Base-by-base conservation (phyloP, 257 asterid species). In the Solanum megistacrolobum region DNA sequence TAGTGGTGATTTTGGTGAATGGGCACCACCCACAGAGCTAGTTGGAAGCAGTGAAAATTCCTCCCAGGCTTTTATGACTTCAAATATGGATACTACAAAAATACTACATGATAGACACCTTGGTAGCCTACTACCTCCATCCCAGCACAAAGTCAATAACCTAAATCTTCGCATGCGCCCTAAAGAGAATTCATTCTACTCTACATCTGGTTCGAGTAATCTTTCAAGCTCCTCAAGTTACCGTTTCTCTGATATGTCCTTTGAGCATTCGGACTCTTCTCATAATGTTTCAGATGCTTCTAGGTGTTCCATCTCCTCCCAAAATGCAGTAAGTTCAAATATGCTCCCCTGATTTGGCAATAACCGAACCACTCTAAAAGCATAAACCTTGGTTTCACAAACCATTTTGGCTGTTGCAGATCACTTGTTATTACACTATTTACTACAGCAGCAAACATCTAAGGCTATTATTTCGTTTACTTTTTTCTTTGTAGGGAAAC, bases 201-300 rank as follows among this genome's bases (percentile, higher is more conserved):
- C 89, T 36, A 29, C 23, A 71, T 86, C 93, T 79, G 89, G 83
- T 60, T 89, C 93, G 6, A 90, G 90, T 84, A 86, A 86, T 84
- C 85, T 14, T 84, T 92, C 92, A 21, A 90, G 88, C 7, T 88
- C 89, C 23, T 41, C 78, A 72, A 88, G 88, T 79, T 86, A 74
- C 84, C 88, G 36, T 29, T 92, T 91, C 62, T 87, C 93, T 66
- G 84, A 83, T n/a, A 43, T 88, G 86, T 91, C 93, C 79, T 91
- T 88, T 82, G 94, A 89, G 39, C 84, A 43, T 35, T 74, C 60
- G 5, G 90, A 87, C 85, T 60, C 88, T 12, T 66, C 89, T 36
- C 74, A 12, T 43, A 39, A 23, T 6, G 31, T 66, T 68, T 89
- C 91, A 71, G 92, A 91, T 87, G 89, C 75, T 86, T 89, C 92